Percentiles rank a stretch among this genome's conserved stretches.
phyloP scores from a whole-genome alignment of 139 green algal genomes.

The Yamagishiella unicocca region DNA sequence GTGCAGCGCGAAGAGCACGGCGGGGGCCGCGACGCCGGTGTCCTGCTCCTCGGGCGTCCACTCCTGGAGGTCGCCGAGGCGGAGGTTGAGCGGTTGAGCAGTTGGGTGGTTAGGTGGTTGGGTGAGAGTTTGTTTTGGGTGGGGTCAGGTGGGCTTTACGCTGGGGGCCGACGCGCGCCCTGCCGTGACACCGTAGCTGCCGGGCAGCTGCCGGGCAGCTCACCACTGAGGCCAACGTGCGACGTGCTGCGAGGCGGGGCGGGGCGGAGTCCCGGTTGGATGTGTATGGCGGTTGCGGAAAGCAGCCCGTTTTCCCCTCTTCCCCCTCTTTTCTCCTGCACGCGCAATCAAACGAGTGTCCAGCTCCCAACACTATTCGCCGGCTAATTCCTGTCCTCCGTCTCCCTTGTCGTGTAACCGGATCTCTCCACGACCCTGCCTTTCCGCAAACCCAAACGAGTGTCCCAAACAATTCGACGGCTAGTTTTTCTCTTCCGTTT shows the following conservation, averaged over 20 bases:
- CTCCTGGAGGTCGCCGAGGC: not conserved
- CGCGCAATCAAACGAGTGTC: not conserved
- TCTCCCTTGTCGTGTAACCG: no score
- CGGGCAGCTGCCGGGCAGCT: no score
- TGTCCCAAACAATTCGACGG: no score
- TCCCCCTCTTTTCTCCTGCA: not conserved
- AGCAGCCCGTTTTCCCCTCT: no score
- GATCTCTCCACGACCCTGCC: not conserved
- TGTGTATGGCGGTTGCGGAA: no score
- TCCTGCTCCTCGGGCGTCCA: slow-evolving; percentile 12
- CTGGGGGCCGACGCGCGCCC: no score
- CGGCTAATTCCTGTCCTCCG: no score
- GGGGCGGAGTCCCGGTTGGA: no score
- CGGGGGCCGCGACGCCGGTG: not conserved
- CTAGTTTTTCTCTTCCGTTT: no score
- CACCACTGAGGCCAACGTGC: no score
- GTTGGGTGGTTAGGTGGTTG: not conserved
- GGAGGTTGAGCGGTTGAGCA: not conserved
- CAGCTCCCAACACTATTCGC: not conserved
- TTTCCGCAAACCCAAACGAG: not conserved
- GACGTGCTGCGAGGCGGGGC: no score
- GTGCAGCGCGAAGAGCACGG: not conserved
- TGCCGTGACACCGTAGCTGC: no score
- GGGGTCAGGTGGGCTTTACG: not conserved
- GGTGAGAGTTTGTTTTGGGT: not conserved